Evolutionary conservation across 139 green algal species (phyloP).

Genomic region (Zygnema circumcarinatum): DNA sequence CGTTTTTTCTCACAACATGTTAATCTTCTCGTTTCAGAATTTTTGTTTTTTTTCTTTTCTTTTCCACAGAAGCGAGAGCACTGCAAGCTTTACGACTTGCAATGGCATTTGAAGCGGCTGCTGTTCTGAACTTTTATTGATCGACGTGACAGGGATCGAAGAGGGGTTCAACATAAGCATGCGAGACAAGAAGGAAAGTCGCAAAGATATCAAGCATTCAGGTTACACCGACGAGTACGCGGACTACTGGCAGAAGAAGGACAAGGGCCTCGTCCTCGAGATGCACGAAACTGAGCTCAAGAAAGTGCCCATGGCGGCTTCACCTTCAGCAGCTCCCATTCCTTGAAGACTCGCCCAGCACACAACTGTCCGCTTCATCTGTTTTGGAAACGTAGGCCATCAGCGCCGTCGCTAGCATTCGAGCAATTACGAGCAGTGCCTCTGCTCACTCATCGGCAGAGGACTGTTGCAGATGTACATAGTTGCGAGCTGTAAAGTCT

Average conservation of each 20-base stretch:
- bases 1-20: too few relatives aligned
- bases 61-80: not conserved
- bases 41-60: not conserved
- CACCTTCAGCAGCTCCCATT: too few relatives aligned
- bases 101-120: not conserved
- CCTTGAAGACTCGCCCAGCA: too few relatives aligned
- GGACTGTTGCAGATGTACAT: too few relatives aligned
- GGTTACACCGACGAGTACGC: not conserved
- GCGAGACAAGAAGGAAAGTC: not conserved
- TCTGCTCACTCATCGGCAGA: too few relatives aligned
- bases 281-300: constrained; percentile 8
- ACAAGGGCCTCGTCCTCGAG: not conserved
- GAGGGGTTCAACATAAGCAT: not conserved
- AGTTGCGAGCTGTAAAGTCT: too few relatives aligned
- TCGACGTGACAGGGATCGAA: not conserved
- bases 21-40: not conserved
- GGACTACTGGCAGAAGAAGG: not conserved
- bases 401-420: too few relatives aligned
- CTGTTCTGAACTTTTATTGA: not conserved
- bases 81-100: not conserved
- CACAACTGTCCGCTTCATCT: too few relatives aligned
- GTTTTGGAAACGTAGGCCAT: too few relatives aligned
- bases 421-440: too few relatives aligned
- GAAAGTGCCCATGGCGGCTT: constrained; percentile 5
- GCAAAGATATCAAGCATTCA: not conserved